phyloP scores from a whole-genome alignment of 192 early-diverging fungal genomes.

The Rhizophlyctis rosea region DNA sequence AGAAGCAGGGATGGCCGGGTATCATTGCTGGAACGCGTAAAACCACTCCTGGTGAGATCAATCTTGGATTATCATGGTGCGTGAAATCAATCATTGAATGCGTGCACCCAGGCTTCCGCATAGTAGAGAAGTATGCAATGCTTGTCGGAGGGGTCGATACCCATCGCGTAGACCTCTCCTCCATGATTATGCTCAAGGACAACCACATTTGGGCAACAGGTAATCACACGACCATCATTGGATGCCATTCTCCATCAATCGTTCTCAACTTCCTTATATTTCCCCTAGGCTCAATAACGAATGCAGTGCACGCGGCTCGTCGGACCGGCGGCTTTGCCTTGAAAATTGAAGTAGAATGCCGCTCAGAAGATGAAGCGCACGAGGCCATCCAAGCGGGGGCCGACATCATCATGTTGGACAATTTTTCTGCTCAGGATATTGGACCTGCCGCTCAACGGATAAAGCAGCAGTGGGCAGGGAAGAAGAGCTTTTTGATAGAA shows the following conservation, averaged over 20 bases:
- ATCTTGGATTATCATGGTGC: slow-evolving; percentile 23
- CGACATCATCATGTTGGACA: slow-evolving; percentile 97
- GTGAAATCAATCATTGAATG: slow-evolving; percentile 6
- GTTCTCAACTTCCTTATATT: no score
- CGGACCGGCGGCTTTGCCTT: slow-evolving; percentile 84
- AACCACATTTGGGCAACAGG: slow-evolving; percentile 89
- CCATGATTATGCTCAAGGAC: slow-evolving; percentile 99
- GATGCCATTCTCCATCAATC: neutral
- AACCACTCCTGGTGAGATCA: slow-evolving; percentile 83
- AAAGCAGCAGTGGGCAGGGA: slow-evolving; percentile 72
- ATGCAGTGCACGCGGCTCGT: slow-evolving; percentile 79
- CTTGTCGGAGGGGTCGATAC: slow-evolving; percentile 95
- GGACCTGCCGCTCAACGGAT: slow-evolving; percentile 64
- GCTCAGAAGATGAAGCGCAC: slow-evolving; percentile 84
- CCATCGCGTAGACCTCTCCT: slow-evolving; percentile 93
- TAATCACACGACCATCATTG: no score
- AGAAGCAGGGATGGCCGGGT: slow-evolving; percentile 71
- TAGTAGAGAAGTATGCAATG: slow-evolving; percentile 98
- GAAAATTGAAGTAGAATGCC: slow-evolving; percentile 98
- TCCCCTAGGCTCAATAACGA: slow-evolving; percentile 86
- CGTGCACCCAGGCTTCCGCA: slow-evolving; percentile 71
- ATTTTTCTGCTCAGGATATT: slow-evolving; percentile 74
- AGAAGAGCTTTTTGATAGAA: slow-evolving; percentile 70
- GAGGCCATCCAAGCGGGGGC: slow-evolving; percentile 96
- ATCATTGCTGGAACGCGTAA: slow-evolving; percentile 95